Conservation (phyloP, 2,329 filamentous ascomycete species). For the Penicillium sp. region DNA sequence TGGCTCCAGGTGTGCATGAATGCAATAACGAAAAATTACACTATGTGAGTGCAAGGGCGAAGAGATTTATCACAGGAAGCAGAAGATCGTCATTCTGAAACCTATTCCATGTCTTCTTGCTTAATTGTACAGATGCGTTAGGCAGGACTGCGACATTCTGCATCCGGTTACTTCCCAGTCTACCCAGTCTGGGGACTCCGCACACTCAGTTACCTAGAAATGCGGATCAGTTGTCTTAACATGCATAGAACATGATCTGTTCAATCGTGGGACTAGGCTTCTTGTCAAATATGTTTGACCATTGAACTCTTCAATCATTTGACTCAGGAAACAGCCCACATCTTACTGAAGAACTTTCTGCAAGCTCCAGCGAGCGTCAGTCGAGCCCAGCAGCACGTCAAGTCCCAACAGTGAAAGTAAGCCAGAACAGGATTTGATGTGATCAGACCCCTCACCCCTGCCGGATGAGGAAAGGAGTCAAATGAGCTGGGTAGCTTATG, state of each 20-base stretch:
- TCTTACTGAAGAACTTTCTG: too few species aligned
- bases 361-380: not conserved
- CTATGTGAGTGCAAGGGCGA: not conserved
- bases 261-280: not conserved
- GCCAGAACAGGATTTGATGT: not conserved
- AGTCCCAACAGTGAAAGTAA: not conserved
- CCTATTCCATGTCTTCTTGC: not conserved
- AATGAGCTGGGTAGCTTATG: not conserved
- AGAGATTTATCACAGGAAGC: too few species aligned
- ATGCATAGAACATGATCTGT: not conserved
- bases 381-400: not conserved
- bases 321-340: not conserved
- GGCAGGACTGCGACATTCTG: not conserved
- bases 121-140: not conserved
- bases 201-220: not conserved
- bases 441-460: not conserved
- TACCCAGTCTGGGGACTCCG: not conserved
- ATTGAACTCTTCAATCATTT: not conserved
- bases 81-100: not conserved
- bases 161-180: not conserved
- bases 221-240: not conserved
- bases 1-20: not conserved
- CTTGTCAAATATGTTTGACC: not conserved
- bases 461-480: not conserved
- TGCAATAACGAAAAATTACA: not conserved